Percentiles rank a stretch among this genome's conserved stretches.
Conservation (phyloP, 2,329 filamentous ascomycete species). For the Whalleya microplaca region DNA sequence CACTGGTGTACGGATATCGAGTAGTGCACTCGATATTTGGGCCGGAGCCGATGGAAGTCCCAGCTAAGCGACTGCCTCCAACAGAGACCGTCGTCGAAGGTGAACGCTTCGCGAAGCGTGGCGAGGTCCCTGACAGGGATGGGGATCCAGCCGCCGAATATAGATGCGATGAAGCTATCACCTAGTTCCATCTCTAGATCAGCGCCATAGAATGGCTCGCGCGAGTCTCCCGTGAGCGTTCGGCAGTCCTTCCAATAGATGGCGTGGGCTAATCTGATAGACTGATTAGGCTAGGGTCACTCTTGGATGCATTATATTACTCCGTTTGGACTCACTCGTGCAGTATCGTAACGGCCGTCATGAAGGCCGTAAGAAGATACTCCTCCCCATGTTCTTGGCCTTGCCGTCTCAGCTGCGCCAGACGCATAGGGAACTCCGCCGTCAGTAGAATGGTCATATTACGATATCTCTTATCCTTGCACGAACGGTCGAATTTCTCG, state of each 20-base stretch:
- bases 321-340: conserved; percentile 35
- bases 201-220: conserved; percentile 40
- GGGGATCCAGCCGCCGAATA: conserved; percentile 41
- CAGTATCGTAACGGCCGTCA: conserved; percentile 38
- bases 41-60: conserved; percentile 37
- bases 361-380: conserved; percentile 40
- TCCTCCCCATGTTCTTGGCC: conserved; percentile 34
- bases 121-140: conserved; percentile 29
- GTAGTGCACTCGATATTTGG: conserved; percentile 38
- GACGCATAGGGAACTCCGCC: conserved; percentile 34
- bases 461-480: conserved; percentile 17
- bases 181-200: conserved; percentile 43
- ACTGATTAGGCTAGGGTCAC: not conserved
- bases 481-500: conserved; percentile 24
- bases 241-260: conserved; percentile 40
- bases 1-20: conserved; percentile 40
- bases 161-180: conserved; percentile 40
- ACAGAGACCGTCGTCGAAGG: conserved; percentile 36
- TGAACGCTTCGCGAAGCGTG: conserved; percentile 7
- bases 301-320: no score
- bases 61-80: conserved; percentile 39
- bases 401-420: conserved; percentile 31
- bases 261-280: conserved; percentile 36
- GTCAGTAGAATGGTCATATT: conserved; percentile 35
- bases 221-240: conserved; percentile 30